These are phyloP conservation scores for Dryas octopetala DNA, from an alignment of 306 rosid species.

Conservation along the genomic window DNA sequence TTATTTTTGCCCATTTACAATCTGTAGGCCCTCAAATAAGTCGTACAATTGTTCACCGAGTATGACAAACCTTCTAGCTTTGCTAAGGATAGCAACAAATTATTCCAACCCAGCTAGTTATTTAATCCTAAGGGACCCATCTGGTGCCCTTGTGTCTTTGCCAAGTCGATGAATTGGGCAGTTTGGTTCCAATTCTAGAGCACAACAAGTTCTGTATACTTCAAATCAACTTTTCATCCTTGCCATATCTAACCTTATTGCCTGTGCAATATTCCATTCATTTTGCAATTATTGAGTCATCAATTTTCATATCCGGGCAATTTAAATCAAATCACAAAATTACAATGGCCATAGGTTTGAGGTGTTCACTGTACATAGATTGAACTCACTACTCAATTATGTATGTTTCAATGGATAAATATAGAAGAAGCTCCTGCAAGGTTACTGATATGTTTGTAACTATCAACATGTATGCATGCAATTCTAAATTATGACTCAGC, in stretches of 20 bases:
- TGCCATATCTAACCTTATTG: slow-evolving; percentile 25
- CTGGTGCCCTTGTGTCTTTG: slow-evolving; percentile 21
- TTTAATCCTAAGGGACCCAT: slow-evolving; percentile 33
- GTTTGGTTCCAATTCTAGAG: slow-evolving; percentile 25
- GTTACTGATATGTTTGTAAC: slow-evolving; percentile 36
- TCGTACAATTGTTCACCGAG: slow-evolving; percentile 32
- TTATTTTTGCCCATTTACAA: slow-evolving; percentile 38
- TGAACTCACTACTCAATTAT: slow-evolving; percentile 8
- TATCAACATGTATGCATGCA: slow-evolving; percentile 40
- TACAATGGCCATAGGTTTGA: slow-evolving; percentile 35
- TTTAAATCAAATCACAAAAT: not conserved
- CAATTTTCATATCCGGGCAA: slow-evolving; percentile 31
- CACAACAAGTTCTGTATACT: slow-evolving; percentile 18
- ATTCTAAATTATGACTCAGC: not conserved
- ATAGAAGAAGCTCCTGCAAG: slow-evolving; percentile 34
- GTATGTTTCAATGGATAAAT: slow-evolving; percentile 17
- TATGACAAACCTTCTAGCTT: slow-evolving; percentile 32
- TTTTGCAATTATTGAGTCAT: slow-evolving; percentile 41
- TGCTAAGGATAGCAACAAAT: slow-evolving; percentile 25
- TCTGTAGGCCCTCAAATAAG: slow-evolving; percentile 28
- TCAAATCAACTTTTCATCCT: slow-evolving; percentile 19
- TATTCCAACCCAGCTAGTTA: slow-evolving; percentile 26
- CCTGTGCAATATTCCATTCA: slow-evolving; percentile 31
- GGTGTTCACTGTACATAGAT: slow-evolving; percentile 26
- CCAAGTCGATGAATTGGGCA: slow-evolving; percentile 26